Percentiles rank a stretch among this genome's conserved stretches.
Conservation (phyloP, 768 basidiomycete genomes). For the Collybia mongolica region DNA sequence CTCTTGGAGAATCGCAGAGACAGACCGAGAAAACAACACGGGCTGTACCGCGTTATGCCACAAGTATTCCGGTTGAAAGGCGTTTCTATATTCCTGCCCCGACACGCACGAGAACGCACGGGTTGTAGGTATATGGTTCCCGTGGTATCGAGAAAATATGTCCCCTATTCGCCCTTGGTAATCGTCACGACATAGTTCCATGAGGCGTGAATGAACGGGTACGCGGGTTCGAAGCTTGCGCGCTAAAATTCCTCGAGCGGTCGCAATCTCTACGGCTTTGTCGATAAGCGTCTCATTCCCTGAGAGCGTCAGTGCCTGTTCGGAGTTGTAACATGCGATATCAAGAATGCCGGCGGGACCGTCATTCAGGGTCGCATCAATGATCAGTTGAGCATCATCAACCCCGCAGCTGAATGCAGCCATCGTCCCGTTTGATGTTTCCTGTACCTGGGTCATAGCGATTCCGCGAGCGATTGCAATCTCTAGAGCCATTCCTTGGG, state of each 20-base stretch:
- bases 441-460: conserved; percentile 31
- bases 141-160: conserved; percentile 31
- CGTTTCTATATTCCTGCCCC: conserved; percentile 16
- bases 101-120: conserved; percentile 36
- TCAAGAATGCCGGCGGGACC: conserved; percentile 22
- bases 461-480: conserved; percentile 40
- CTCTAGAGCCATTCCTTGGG: conserved; percentile 39
- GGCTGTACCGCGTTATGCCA: conserved; percentile 37
- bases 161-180: conserved; percentile 26
- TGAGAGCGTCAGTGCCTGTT: conserved; percentile 34
- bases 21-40: conserved; percentile 33
- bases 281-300: conserved; percentile 28
- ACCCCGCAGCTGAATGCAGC: conserved; percentile 37
- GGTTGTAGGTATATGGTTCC: conserved; percentile 20
- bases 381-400: conserved; percentile 23
- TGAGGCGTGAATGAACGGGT: conserved; percentile 36
- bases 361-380: conserved; percentile 12
- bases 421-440: conserved; percentile 35
- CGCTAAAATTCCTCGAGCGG: conserved; percentile 27
- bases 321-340: conserved; percentile 41
- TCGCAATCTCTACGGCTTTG: conserved; percentile 24
- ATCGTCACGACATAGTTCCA: conserved; percentile 30
- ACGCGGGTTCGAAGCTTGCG: conserved; percentile 33
- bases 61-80: conserved; percentile 35
- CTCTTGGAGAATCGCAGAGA: conserved; percentile 20